These are phyloP conservation scores for Talaromyces ruber DNA, from an alignment of 495 filamentous ascomycete species.

Conservation along the genomic window DNA sequence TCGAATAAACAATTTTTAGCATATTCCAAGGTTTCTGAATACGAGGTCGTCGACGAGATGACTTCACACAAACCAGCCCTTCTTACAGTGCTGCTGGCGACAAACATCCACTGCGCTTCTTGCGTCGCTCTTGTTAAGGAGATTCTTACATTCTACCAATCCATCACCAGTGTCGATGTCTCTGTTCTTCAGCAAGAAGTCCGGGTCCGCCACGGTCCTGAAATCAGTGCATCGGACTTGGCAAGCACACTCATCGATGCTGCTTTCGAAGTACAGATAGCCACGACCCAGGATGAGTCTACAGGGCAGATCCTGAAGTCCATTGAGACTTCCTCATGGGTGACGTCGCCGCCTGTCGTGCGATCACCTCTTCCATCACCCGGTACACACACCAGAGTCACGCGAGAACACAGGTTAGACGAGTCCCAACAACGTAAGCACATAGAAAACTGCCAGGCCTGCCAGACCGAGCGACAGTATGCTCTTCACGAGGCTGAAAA, in stretches of 20 bases:
- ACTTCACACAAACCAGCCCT: neutral
- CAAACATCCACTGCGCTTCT: constrained; percentile 47
- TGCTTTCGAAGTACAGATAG: constrained; percentile 42
- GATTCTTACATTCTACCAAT: constrained; percentile 25
- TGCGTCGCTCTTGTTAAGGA: constrained; percentile 40
- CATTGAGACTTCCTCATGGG: constrained; percentile 1
- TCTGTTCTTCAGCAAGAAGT: constrained; percentile 38
- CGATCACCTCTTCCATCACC: neutral
- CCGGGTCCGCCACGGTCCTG: constrained; percentile 25
- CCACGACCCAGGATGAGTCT: constrained; percentile 28
- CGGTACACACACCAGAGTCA: neutral
- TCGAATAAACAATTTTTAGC: neutral
- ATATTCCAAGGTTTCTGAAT: neutral
- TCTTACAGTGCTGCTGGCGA: constrained; percentile 35
- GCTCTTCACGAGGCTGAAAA: neutral
- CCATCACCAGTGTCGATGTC: constrained; percentile 30
- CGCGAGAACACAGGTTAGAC: neutral
- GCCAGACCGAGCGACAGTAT: constrained; percentile 26
- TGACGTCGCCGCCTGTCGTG: neutral
- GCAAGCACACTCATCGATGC: constrained; percentile 35
- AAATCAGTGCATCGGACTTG: constrained; percentile 22
- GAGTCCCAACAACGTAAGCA: constrained; percentile 12
- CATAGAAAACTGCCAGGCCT: constrained; percentile 42
- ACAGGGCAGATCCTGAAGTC: constrained; percentile 1
- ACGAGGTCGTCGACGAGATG: constrained; percentile 5